Base-by-base conservation (phyloP, 1,284 basidiomycete species). In the Apiotrichum domesticum region DNA sequence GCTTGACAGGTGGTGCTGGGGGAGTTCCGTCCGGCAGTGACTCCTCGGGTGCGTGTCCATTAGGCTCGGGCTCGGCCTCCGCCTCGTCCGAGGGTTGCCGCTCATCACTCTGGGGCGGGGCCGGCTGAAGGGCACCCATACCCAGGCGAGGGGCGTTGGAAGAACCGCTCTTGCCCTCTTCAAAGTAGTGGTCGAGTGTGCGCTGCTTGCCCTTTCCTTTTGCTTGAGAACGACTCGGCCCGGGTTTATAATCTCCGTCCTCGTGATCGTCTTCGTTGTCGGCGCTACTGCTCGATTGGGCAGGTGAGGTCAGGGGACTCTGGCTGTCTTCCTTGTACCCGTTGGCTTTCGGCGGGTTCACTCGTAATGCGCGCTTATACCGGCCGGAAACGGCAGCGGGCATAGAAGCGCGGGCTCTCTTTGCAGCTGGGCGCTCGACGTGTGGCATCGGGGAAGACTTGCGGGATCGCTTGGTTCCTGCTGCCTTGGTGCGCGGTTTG, bases 31-130 rank as follows among this genome's bases (percentile, higher is more conserved):
- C 39, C 6, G 15, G 8, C 34, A 35, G 15, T 7, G 8, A 9
- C 3, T 15, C 51, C 3, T 7, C 6, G n/a, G 13, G n/a, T 10
- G 14, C 6, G n/a, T 9, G 33, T 4, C 33, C 42, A 33, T 43
- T 43, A 11, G 29, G 49, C 40, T 42, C 49, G 21, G 35, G 8
- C 42, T 21, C 34, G 32, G 40, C 10, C 42, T 15, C 39, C 21
- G 21, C 21, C 21, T 15, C n/a, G 7, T 29, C 5, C 10, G 40
- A 43, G 11, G 21, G 21, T 21, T 45, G 41, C 2, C 51, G 51
- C 32, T 60, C 58, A 46, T 68, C 66, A 35, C 68, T 70, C 51
- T 70, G 63, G 13, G 63, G 58, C 1, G 68, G 70, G 0, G 57
- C 46, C 0, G 68, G 63, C 15, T 65, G 63, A 0, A 29, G 39